phyloP scores from a whole-genome alignment of 176 grass and related monocot genomes.

The Hsuehochloa calcarea region DNA sequence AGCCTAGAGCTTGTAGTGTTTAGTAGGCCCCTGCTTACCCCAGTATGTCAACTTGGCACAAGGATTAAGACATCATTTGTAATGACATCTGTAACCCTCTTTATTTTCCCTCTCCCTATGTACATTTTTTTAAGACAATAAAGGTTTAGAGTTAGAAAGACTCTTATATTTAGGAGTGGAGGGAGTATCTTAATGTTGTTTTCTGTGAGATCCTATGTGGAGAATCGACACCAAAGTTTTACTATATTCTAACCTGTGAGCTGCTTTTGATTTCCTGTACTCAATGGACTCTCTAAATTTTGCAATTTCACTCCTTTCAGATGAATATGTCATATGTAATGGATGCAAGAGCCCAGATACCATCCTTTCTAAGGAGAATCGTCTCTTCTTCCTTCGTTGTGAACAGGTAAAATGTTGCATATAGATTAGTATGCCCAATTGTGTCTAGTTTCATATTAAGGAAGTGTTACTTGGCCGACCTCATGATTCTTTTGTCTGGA shows the following conservation, averaged over 20 bases:
- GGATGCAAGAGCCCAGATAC: slow-evolving; percentile 99
- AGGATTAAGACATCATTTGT: not conserved
- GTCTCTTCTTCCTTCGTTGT: slow-evolving; percentile 93
- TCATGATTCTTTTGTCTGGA: not conserved
- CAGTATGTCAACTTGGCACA: not conserved
- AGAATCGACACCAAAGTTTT: not conserved
- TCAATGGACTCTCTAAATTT: not conserved
- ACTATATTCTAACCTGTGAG: not conserved
- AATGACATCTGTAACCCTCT: not conserved
- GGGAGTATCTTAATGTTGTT: not conserved
- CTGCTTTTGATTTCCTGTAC: not conserved
- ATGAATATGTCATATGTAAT: slow-evolving; percentile 99
- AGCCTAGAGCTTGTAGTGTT: not conserved
- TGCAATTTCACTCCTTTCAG: slow-evolving; percentile 28
- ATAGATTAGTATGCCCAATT: not conserved
- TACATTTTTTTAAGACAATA: not conserved
- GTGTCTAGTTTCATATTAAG: not conserved
- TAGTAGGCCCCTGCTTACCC: not conserved
- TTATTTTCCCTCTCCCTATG: not conserved
- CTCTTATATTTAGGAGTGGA: not conserved
- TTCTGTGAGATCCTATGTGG: not conserved
- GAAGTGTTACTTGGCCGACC: not conserved
- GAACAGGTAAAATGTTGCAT: slow-evolving; percentile 63
- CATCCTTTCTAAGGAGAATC: slow-evolving; percentile 97
- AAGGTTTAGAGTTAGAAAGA: not conserved